Evolutionary conservation across 1,284 basidiomycete species (phyloP), one percentile per base, ranked within the genome.

Genomic region (Inonotus hispidus): DNA sequence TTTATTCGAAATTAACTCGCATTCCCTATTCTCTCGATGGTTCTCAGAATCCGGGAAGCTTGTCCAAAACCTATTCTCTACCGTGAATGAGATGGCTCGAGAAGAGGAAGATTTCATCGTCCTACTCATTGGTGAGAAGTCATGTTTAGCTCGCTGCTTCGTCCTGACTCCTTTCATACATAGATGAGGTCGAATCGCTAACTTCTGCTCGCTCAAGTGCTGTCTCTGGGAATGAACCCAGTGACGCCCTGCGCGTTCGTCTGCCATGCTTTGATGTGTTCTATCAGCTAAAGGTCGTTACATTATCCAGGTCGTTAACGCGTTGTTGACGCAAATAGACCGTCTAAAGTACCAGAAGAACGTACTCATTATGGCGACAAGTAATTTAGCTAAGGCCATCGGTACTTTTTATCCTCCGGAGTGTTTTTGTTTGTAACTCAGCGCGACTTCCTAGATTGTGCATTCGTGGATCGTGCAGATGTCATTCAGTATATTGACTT

Each of bases 21-120:
- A 98, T 74, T 97, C 94, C 0, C 79, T 97, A 5, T 97, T 98
- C 72, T 95, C 92, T 6, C 90, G 93, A 66, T 97, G 95, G 95
- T 99, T 99, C 75, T 97, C 94, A 1, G 97, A 99, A 71, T 96
- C 93, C 0, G 97, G 97, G 29, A 99, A 99, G 74, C 85, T 99
- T 14, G 97, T 99, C 0, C 95, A 99, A 70, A 84, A 90, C 60
- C 79, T 99, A 16, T 99, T 99, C 71, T 85, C 83, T 54, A 90
- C 84, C 61, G 93, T 99, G 53, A 90, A 83, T 53, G 93, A 95
- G 66, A 83, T 98, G 75, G 83, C 85, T 0, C 93, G 95, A 57
- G 95, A 98, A 68, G 90, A 94, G 62, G 85, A 89, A 56, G 86
- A 87, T 6, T 98, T 99, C 69, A 87, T 99, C 0, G 87, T 98